phyloP scores from a whole-genome alignment of 1,139 yeast species.

The Maudiozyma humilis region DNA sequence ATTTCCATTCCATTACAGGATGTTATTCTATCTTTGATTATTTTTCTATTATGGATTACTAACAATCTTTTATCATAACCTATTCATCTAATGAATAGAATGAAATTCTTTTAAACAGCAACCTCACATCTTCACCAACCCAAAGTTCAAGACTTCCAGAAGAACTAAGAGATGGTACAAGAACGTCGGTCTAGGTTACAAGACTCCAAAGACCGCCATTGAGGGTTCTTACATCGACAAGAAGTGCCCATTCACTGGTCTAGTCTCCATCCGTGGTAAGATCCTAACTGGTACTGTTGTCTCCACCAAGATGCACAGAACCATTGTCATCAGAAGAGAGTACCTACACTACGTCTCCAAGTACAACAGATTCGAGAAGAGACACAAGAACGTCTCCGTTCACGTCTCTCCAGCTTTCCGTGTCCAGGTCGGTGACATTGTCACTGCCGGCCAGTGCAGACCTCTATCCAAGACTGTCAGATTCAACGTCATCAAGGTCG shows the following conservation, averaged over 20 bases:
- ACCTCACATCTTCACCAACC: constrained; percentile 99
- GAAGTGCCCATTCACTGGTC: constrained; percentile 99
- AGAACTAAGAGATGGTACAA: constrained; percentile 99
- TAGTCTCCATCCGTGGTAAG: constrained; percentile 98
- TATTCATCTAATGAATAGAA: constrained; percentile 9
- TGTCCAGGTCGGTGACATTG: constrained; percentile 97
- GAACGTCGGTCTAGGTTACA: constrained; percentile 99
- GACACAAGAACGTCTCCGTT: constrained; percentile 99
- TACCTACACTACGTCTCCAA: constrained; percentile 99
- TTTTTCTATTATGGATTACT: not conserved
- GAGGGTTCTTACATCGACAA: constrained; percentile 99
- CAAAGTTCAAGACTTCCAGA: constrained; percentile 98
- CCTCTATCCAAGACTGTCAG: constrained; percentile 99
- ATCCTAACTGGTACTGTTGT: constrained; percentile 98
- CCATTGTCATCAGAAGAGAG: constrained; percentile 99
- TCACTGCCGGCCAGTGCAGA: constrained; percentile 99
- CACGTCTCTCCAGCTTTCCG: constrained; percentile 99
- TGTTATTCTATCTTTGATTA: not conserved
- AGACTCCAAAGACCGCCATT: constrained; percentile 98
- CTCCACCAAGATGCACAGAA: constrained; percentile 99
- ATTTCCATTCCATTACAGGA: not conserved
- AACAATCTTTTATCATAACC: too few relatives aligned
- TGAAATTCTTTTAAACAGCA: constrained; percentile 45
- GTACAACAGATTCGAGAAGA: constrained; percentile 99
- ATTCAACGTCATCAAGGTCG: constrained; percentile 97